A percentile compares a stretch with the other conserved stretches of the same genome.
These are phyloP conservation scores for Tricholoma hemisulphureum DNA, from an alignment of 768 basidiomycete species.

Conservation along the genomic window DNA sequence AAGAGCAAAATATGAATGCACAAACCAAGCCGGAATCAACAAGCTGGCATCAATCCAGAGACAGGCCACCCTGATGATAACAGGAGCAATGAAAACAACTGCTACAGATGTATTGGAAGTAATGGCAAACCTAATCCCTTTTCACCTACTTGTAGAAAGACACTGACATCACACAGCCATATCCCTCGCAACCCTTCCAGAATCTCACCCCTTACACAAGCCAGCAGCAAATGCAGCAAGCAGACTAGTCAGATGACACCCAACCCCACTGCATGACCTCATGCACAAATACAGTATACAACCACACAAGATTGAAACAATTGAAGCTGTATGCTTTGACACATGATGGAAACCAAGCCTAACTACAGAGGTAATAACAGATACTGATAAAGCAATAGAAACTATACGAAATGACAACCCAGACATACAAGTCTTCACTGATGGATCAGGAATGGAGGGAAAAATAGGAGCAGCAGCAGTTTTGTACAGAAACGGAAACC, in stretches of 20 bases:
- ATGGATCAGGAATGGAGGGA: too few relatives aligned
- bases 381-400: slow-evolving; percentile 23
- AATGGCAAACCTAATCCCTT: slow-evolving; percentile 9
- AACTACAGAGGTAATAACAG: too few relatives aligned
- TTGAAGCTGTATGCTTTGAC: neutral
- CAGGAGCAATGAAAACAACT: too few relatives aligned
- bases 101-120: slow-evolving; percentile 18
- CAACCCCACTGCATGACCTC: too few relatives aligned
- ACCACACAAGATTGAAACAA: neutral
- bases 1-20: neutral
- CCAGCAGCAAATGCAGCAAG: neutral
- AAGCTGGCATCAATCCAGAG: neutral
- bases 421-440: too few relatives aligned
- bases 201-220: neutral
- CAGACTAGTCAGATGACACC: too few relatives aligned
- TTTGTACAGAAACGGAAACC: too few relatives aligned
- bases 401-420: slow-evolving; percentile 5
- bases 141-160: neutral
- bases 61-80: neutral
- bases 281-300: too few relatives aligned
- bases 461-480: too few relatives aligned
- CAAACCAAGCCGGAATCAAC: neutral
- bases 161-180: neutral
- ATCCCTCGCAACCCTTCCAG: neutral
- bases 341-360: neutral